phyloP scores from a whole-genome alignment of 2,329 filamentous ascomycete species.

The Paecilomyces sp. region DNA sequence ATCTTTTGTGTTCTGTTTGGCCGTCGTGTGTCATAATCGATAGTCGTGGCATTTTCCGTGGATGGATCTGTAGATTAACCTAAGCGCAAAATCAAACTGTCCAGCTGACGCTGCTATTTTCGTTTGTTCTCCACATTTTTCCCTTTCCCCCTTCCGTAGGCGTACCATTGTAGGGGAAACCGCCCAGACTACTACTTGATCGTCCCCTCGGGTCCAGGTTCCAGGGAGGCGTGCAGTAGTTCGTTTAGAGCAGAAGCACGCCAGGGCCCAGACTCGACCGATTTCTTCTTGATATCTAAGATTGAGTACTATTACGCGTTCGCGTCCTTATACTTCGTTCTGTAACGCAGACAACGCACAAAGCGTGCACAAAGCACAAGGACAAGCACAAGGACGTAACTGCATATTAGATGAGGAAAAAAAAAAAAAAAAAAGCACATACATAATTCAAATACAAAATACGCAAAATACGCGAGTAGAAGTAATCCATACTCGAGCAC shows the following conservation, averaged over 20 bases:
- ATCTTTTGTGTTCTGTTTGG: not conserved
- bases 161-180: not conserved
- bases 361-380: too few species aligned
- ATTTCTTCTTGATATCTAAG: not conserved
- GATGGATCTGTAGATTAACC: not conserved
- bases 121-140: not conserved
- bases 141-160: not conserved
- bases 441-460: too few species aligned
- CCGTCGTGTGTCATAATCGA: not conserved
- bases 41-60: not conserved
- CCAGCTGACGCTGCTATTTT: conserved; percentile 2
- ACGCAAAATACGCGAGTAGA: too few species aligned
- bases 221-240: not conserved
- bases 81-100: not conserved
- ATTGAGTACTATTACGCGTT: not conserved
- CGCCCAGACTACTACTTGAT: not conserved
- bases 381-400: too few species aligned
- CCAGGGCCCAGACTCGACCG: not conserved
- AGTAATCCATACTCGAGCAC: too few species aligned
- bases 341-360: too few species aligned
- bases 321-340: not conserved
- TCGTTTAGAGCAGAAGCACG: not conserved
- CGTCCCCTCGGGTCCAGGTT: not conserved
- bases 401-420: too few species aligned
- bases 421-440: too few species aligned